Percentiles rank a stretch among this genome's conserved stretches.
phyloP scores from a whole-genome alignment of 164 flowering plant genomes.

The Brasenia schreberi region DNA sequence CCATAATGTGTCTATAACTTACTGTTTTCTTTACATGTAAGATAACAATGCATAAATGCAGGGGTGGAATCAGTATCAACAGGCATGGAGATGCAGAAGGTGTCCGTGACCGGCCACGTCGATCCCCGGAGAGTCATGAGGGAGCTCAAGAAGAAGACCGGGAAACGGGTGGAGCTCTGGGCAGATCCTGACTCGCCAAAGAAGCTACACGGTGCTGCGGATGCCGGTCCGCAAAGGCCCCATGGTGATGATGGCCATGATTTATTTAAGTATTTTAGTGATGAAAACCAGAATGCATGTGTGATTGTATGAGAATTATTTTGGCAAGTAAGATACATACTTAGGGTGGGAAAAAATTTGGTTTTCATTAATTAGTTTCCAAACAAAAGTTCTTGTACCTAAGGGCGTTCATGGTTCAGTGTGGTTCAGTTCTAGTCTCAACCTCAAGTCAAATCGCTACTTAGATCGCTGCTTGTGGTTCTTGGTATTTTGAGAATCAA shows the following conservation, averaged over 20 bases:
- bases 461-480: no score
- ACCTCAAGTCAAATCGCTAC: no score
- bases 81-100: constrained; percentile 44
- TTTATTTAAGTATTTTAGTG: constrained; percentile 40
- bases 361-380: no score
- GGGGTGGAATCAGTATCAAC: constrained; percentile 60
- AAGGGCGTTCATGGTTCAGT: no score
- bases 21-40: not conserved
- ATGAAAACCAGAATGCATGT: constrained; percentile 75
- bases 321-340: no score
- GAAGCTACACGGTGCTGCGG: not conserved
- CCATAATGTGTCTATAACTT: not conserved
- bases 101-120: constrained; percentile 31
- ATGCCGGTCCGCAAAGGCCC: not conserved
- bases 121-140: constrained; percentile 43
- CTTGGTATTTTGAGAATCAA: no score
- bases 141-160: constrained; percentile 58
- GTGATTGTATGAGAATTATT: constrained; percentile 24
- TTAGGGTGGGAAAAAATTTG: no score
- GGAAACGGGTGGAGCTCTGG: constrained; percentile 41
- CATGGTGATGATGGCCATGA: constrained; percentile 10
- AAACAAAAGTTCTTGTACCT: no score
- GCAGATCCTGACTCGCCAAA: constrained; percentile 1
- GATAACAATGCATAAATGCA: constrained; percentile 3
- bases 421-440: no score